These are phyloP conservation scores for Fusarium newnesense DNA, from an alignment of 2,329 filamentous ascomycete genomes.

Conservation along the genomic window DNA sequence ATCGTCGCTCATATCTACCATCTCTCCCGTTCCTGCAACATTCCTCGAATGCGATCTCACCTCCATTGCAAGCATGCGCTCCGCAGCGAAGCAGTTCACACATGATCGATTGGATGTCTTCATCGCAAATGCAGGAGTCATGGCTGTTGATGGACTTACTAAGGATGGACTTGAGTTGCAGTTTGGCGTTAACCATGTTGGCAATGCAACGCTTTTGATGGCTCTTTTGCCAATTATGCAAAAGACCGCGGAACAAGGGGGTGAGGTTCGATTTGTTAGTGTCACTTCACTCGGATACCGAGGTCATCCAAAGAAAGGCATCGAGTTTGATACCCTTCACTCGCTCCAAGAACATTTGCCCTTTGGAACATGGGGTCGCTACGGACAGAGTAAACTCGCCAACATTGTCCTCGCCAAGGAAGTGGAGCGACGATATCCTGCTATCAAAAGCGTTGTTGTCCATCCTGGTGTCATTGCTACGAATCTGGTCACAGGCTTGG, in stretches of 20 bases:
- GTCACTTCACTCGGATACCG: slow-evolving; percentile 45
- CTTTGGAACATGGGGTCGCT: slow-evolving; percentile 55
- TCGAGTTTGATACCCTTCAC: slow-evolving; percentile 44
- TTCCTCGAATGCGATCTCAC: slow-evolving; percentile 60
- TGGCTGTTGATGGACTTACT: slow-evolving; percentile 43
- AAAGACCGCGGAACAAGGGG: slow-evolving; percentile 22
- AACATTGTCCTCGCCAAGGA: slow-evolving; percentile 59
- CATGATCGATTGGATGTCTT: slow-evolving; percentile 55
- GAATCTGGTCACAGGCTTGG: slow-evolving; percentile 38
- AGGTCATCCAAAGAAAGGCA: slow-evolving; percentile 42
- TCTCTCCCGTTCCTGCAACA: slow-evolving; percentile 40
- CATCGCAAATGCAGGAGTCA: slow-evolving; percentile 52
- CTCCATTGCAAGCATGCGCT: slow-evolving; percentile 59
- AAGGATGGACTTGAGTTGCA: slow-evolving; percentile 50
- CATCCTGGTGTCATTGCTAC: slow-evolving; percentile 59
- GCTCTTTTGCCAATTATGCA: slow-evolving; percentile 46
- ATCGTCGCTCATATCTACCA: slow-evolving; percentile 55
- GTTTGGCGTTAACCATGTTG: slow-evolving; percentile 50
- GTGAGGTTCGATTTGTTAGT: slow-evolving; percentile 39
- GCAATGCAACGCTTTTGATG: slow-evolving; percentile 48
- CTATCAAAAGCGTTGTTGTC: slow-evolving; percentile 56
- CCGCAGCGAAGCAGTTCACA: slow-evolving; percentile 54
- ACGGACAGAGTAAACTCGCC: slow-evolving; percentile 62
- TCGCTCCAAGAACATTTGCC: slow-evolving; percentile 42
- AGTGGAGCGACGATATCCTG: slow-evolving; percentile 55